phyloP scores from a whole-genome alignment of 768 basidiomycete genomes.

The Pisolithus sp. region DNA sequence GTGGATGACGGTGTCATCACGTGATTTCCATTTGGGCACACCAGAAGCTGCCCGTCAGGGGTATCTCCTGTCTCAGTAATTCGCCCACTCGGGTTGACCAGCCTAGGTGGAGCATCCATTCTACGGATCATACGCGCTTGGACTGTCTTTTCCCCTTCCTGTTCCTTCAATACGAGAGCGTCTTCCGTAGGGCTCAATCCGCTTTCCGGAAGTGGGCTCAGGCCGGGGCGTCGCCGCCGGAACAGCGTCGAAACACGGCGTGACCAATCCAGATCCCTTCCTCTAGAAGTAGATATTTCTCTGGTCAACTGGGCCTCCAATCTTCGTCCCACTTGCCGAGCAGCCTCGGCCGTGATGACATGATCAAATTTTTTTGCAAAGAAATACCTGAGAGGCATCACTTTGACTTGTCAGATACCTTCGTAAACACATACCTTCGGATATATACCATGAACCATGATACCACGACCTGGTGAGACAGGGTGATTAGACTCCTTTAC shows the following conservation, averaged over 20 bases:
- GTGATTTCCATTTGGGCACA: constrained; percentile 4
- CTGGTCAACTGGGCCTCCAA: constrained; percentile 16
- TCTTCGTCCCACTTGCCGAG: constrained; percentile 18
- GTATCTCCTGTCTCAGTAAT: constrained; percentile 41
- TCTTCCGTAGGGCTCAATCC: constrained; percentile 9
- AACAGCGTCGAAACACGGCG: constrained; percentile 29
- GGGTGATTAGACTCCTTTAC: neutral
- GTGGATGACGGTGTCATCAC: neutral
- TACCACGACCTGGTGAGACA: constrained; percentile 50
- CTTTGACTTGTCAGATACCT: neutral
- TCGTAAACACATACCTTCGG: constrained; percentile 45
- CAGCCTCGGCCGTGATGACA: constrained; percentile 42
- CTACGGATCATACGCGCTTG: constrained; percentile 74
- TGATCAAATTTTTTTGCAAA: constrained; percentile 65
- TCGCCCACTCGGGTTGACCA: constrained; percentile 70
- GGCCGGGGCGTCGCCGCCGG: constrained; percentile 13
- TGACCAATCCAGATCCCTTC: constrained; percentile 14
- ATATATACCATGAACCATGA: constrained; percentile 82
- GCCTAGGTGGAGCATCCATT: constrained; percentile 60
- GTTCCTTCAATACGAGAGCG: constrained; percentile 11
- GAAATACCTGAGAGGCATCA: constrained; percentile 44
- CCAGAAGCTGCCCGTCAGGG: constrained; percentile 16
- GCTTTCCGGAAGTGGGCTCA: constrained; percentile 22
- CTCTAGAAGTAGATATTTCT: constrained; percentile 15
- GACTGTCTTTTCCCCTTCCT: constrained; percentile 30